A percentile compares a stretch with the other conserved stretches of the same genome.
Conservation (phyloP, 192 early-diverging fungal species). For the Spizellomyces sp. region DNA sequence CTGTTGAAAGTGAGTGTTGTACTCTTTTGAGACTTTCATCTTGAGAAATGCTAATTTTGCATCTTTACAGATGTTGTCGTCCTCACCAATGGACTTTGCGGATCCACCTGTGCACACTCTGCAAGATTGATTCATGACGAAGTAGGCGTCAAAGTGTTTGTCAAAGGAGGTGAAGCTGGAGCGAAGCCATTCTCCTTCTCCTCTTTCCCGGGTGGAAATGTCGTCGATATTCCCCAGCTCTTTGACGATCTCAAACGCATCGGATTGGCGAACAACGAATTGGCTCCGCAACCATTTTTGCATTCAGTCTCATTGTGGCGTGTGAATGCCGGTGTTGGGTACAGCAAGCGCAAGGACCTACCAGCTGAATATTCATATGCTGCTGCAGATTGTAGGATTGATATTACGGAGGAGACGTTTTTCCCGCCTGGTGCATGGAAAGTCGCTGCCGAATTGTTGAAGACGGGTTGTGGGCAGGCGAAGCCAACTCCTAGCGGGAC, state of each 20-base stretch:
- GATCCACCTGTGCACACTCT: conserved; percentile 32
- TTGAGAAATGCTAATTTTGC: background rate
- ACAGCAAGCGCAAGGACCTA: conserved; percentile 18
- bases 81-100: conserved; percentile 32
- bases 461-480: background rate
- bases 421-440: conserved; percentile 23
- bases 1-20: conserved; percentile 9
- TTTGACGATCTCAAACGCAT: conserved; percentile 16
- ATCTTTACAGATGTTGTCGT: conserved; percentile 17
- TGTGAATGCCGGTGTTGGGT: conserved; percentile 32
- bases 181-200: conserved; percentile 29
- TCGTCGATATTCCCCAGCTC: conserved; percentile 30
- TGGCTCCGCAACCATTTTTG: conserved; percentile 30
- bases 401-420: conserved; percentile 24
- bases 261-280: conserved; percentile 8
- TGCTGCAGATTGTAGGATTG: conserved; percentile 23
- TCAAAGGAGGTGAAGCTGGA: conserved; percentile 29
- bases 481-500: background rate
- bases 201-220: conserved; percentile 36
- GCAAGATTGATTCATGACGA: conserved; percentile 21
- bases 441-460: conserved; percentile 8
- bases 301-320: conserved; percentile 3
- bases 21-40: background rate
- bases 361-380: conserved; percentile 31
- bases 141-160: conserved; percentile 23